These are phyloP conservation scores for Yamadazyma phyllophila DNA, from an alignment of 805 yeast species.

Conservation along the genomic window DNA sequence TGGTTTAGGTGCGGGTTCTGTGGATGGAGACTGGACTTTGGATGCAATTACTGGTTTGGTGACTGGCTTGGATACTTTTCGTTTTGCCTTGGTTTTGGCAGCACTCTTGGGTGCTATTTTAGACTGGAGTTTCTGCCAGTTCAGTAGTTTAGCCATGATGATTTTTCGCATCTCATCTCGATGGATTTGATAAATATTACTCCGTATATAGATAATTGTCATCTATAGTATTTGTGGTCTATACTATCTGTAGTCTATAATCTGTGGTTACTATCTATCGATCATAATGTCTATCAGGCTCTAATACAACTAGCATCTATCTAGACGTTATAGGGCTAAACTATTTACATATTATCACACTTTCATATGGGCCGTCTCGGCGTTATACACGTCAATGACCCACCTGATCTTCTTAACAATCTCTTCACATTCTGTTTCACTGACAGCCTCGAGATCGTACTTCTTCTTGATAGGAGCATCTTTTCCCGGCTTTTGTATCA, in stretches of 20 bases:
- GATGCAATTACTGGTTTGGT: not conserved
- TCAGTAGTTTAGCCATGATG: slow-evolving; percentile 19
- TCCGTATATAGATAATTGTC: no score
- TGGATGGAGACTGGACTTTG: not conserved
- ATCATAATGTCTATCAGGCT: no score
- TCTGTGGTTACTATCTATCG: no score
- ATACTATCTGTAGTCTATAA: no score
- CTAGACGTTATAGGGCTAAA: no score
- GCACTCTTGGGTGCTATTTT: slow-evolving; percentile 10
- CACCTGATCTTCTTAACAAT: slow-evolving; percentile 69
- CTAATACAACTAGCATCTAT: no score
- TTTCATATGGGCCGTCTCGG: slow-evolving; percentile 12
- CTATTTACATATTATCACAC: no score
- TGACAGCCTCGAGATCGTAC: slow-evolving; percentile 80
- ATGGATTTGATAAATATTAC: no score
- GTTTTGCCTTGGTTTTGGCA: not conserved
- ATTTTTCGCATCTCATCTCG: slow-evolving; percentile 6
- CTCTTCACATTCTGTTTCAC: slow-evolving; percentile 59
- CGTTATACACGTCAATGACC: slow-evolving; percentile 51
- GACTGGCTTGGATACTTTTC: no score
- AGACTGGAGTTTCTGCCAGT: slow-evolving; percentile 23
- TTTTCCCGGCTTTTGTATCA: slow-evolving; percentile 45
- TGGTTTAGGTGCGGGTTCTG: slow-evolving; percentile 1
- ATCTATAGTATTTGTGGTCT: no score
- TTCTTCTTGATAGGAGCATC: slow-evolving; percentile 54